Conservation (phyloP, 1,284 basidiomycete species). For the Malassezia furfur region DNA sequence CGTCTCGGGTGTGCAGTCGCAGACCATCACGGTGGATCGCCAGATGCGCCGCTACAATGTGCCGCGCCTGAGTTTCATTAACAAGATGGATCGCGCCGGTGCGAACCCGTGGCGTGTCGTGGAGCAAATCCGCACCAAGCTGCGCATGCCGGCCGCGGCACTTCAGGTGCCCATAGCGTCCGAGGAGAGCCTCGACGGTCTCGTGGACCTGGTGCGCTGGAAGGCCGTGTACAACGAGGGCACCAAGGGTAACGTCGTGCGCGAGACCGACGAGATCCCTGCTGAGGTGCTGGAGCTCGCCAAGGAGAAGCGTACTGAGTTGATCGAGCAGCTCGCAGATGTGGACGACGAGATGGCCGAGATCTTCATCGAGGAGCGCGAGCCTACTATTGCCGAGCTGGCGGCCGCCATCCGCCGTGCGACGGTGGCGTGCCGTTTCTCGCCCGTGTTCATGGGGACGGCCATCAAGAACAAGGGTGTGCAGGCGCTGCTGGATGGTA, state of each 20-base stretch:
- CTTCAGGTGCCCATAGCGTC: slow-evolving; percentile 90
- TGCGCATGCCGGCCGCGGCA: slow-evolving; percentile 85
- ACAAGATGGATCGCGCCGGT: slow-evolving; percentile 98
- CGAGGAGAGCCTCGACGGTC: slow-evolving; percentile 77
- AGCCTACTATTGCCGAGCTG: slow-evolving; percentile 56
- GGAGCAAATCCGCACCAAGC: slow-evolving; percentile 79
- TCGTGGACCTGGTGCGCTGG: slow-evolving; percentile 90
- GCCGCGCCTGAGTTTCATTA: slow-evolving; percentile 90
- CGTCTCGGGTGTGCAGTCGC: slow-evolving; percentile 90
- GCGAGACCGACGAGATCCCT: slow-evolving; percentile 84
- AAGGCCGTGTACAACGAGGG: slow-evolving; percentile 92
- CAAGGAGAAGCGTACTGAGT: slow-evolving; percentile 56
- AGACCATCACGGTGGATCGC: slow-evolving; percentile 97
- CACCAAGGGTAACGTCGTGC: slow-evolving; percentile 73
- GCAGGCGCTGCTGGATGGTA: slow-evolving; percentile 85
- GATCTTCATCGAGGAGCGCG: slow-evolving; percentile 65
- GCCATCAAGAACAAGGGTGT: slow-evolving; percentile 97
- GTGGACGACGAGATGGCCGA: slow-evolving; percentile 92
- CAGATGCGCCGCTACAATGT: slow-evolving; percentile 95
- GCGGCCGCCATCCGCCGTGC: slow-evolving; percentile 75
- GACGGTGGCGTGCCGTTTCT: slow-evolving; percentile 79
- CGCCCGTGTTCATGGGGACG: slow-evolving; percentile 91
- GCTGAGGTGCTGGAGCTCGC: slow-evolving; percentile 54
- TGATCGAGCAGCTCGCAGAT: slow-evolving; percentile 90
- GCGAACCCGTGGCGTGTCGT: slow-evolving; percentile 95